Conservation (phyloP, 768 basidiomycete genomes). For the Brasilioporus rufonigricans region DNA sequence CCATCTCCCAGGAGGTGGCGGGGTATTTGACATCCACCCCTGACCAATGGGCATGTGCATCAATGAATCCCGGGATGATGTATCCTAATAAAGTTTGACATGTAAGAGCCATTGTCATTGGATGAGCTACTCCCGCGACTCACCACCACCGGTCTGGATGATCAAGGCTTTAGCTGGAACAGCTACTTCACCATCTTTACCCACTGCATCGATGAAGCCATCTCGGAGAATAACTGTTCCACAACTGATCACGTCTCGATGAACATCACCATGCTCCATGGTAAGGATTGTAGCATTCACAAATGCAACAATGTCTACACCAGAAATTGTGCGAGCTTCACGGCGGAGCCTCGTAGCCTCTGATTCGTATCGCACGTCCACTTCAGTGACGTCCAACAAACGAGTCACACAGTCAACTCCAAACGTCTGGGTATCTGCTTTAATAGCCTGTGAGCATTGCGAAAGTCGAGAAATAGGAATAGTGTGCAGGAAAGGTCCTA, state of each 20-base stretch:
- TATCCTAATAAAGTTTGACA: constrained; percentile 41
- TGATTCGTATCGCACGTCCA: constrained; percentile 57
- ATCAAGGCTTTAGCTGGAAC: constrained; percentile 41
- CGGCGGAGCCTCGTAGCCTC: constrained; percentile 58
- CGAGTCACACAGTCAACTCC: constrained; percentile 61
- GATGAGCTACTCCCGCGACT: constrained; percentile 9
- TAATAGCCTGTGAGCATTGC: constrained; percentile 47
- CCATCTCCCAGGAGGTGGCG: constrained; percentile 69
- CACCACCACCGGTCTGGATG: constrained; percentile 64
- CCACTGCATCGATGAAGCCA: constrained; percentile 57
- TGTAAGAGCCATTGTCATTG: not conserved
- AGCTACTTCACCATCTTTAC: constrained; percentile 31
- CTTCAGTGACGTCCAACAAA: constrained; percentile 55
- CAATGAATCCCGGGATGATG: constrained; percentile 70
- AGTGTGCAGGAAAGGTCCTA: constrained; percentile 42
- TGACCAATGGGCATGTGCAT: constrained; percentile 74
- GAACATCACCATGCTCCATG: constrained; percentile 54
- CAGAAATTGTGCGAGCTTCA: constrained; percentile 37
- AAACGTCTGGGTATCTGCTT: constrained; percentile 50
- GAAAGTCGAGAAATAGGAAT: constrained; percentile 52
- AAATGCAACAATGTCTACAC: constrained; percentile 50
- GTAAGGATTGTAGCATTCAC: constrained; percentile 69
- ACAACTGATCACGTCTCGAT: constrained; percentile 48
- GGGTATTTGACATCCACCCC: constrained; percentile 54
- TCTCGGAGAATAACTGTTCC: constrained; percentile 53